Evolutionary conservation across 2,329 filamentous ascomycete genomes (phyloP).

Genomic region (Pseudophaeomoniella oleicola): DNA sequence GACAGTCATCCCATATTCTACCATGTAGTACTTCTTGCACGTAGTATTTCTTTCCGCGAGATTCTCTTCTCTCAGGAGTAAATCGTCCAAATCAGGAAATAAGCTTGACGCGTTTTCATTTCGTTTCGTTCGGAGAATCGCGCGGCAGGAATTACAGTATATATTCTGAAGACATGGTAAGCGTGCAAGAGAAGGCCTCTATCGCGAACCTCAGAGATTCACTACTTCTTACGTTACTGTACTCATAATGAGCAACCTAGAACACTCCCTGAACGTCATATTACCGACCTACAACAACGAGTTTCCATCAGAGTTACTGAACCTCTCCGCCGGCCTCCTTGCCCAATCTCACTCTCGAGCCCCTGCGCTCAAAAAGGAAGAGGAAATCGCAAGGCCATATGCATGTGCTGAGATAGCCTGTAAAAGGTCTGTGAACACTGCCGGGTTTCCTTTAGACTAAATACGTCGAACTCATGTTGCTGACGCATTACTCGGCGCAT

Average conservation of each 20-base stretch:
- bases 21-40: no score
- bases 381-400: constrained; percentile 74
- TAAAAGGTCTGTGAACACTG: constrained; percentile 45
- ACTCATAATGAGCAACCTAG: constrained; percentile 52
- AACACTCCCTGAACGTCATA: constrained; percentile 57
- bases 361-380: constrained; percentile 64
- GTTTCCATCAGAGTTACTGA: constrained; percentile 39
- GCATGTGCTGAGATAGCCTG: constrained; percentile 83
- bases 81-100: no score
- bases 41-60: no score
- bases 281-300: constrained; percentile 50
- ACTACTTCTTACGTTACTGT: no score
- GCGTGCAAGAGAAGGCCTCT: no score
- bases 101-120: background rate
- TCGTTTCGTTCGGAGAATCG: background rate
- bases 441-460: background rate
- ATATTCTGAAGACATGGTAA: background rate
- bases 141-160: background rate
- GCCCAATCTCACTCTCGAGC: constrained; percentile 69
- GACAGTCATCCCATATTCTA: no score
- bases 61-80: no score
- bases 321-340: constrained; percentile 58
- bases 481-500: background rate
- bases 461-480: background rate
- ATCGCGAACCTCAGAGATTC: no score